A percentile compares a stretch with the other conserved stretches of the same genome.
These are phyloP conservation scores for Rhodotorula sp. DNA, from an alignment of 1,284 basidiomycete species.

Conservation along the genomic window DNA sequence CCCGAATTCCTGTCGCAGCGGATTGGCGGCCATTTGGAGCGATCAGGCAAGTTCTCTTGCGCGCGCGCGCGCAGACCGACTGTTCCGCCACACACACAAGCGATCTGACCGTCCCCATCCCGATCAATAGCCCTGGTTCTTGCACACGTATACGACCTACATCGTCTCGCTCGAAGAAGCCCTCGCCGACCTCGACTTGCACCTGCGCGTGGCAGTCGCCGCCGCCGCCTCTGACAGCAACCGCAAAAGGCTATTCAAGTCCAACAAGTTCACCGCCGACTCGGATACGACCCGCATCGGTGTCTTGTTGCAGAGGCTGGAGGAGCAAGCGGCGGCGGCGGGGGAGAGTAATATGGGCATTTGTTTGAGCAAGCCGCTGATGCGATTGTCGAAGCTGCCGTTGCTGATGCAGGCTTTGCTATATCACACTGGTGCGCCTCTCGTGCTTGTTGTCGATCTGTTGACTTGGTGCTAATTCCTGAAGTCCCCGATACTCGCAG, in stretches of 20 bases:
- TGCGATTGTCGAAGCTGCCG: slow-evolving; percentile 93
- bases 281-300: slow-evolving; percentile 64
- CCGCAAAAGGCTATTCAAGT: slow-evolving; percentile 10
- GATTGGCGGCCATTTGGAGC: slow-evolving; percentile 88
- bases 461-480: too few relatives aligned
- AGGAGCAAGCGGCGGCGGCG: slow-evolving; percentile 74
- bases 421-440: slow-evolving; percentile 38
- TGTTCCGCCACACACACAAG: background rate
- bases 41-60: slow-evolving; percentile 67
- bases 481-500: slow-evolving; percentile 62
- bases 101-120: slow-evolving; percentile 26
- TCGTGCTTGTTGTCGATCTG: too few relatives aligned
- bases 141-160: slow-evolving; percentile 86
- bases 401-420: slow-evolving; percentile 73
- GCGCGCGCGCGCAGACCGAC: background rate
- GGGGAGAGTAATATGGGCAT: slow-evolving; percentile 92
- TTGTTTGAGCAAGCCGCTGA: slow-evolving; percentile 93
- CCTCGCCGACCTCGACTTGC: slow-evolving; percentile 78
- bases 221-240: background rate
- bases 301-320: slow-evolving; percentile 66
- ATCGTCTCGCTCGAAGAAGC: slow-evolving; percentile 88
- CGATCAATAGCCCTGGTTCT: slow-evolving; percentile 72
- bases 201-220: slow-evolving; percentile 51
- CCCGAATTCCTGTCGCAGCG: background rate
- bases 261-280: slow-evolving; percentile 64